phyloP scores from a whole-genome alignment of 2,329 filamentous ascomycete species.

The Fusarium sp. region DNA sequence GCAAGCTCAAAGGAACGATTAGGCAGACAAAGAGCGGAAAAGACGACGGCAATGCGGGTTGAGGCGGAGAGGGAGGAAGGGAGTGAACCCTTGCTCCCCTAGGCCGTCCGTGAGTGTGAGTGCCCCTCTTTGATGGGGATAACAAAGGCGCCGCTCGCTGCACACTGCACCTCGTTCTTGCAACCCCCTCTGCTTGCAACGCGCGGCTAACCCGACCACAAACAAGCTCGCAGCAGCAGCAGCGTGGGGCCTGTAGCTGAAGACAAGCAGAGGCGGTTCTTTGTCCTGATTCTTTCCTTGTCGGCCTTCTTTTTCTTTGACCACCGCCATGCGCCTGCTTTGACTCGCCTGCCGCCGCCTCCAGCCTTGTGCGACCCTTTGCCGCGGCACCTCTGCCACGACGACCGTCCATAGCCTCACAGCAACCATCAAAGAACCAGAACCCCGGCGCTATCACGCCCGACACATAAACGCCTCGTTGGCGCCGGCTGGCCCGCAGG shows the following conservation, averaged over 20 bases:
- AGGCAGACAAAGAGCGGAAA: neutral
- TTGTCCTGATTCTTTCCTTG: neutral
- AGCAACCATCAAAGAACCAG: constrained; percentile 23
- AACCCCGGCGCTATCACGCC: constrained; percentile 5
- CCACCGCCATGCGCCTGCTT: constrained; percentile 46
- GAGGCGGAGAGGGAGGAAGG: constrained; percentile 11
- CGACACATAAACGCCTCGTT: constrained; percentile 26
- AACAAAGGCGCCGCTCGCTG: constrained; percentile 23
- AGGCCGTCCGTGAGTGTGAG: neutral
- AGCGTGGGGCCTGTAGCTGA: constrained; percentile 25
- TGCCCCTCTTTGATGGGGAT: constrained; percentile 45
- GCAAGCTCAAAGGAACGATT: neutral
- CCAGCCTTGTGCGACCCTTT: constrained; percentile 45
- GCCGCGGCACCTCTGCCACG: constrained; percentile 13
- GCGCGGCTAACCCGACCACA: constrained; percentile 15
- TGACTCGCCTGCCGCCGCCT: constrained; percentile 47
- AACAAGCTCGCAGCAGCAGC: constrained; percentile 21
- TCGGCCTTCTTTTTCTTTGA: constrained; percentile 15
- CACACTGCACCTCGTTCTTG: constrained; percentile 17
- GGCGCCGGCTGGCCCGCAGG: constrained; percentile 41
- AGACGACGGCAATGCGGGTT: constrained; percentile 1
- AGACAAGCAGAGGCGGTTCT: constrained; percentile 25
- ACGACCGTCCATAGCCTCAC: constrained; percentile 34
- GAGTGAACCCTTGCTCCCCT: constrained; percentile 30
- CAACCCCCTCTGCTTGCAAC: constrained; percentile 22